Base-by-base conservation (phyloP, 257 asterid genomes). In the Paraleonurus japonicus region DNA sequence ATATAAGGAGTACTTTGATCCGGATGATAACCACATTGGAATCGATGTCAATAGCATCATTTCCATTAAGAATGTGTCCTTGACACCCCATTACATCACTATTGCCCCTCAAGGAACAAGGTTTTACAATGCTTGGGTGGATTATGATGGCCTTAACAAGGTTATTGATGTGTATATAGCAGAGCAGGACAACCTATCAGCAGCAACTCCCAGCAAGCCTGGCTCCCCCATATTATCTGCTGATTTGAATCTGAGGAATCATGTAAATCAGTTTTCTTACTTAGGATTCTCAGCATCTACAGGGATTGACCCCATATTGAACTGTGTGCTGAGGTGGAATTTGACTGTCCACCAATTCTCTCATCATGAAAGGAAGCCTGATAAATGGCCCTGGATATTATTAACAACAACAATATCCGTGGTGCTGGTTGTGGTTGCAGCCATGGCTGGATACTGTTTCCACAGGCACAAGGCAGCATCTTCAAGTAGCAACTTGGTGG, bases 291-390 rank as follows among this genome's bases (percentile, higher is more conserved):
- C 67, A 12, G 73, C 74, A 4, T 67, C 78, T n/a, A 17, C 72
- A 0, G 71, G 78, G 32, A 17, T 13, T 7, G 50, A 30, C 2
- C 3, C 4, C 0, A 23, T 24, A 9, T 15, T 48, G n/a, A 75
- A 70, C 19, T 0, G 30, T n/a, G 82, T 86, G 6, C 9, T 76
- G 66, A 78, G 86, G n/a, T 86, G 92, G 92, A 82, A 78, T 41
- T 67, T 86, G 16, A 86, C 89, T 9, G 81, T 86, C 1, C 73
- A 80, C 13, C 61, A 80, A 8, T 81, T 61, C 30, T 72, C 81
- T 1, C 77, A 75, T 61, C 67, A 77, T 11, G 74, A 70, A 0
- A 70, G 55, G 4, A 55, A 55, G 8, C 11, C 54, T 3, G 37
- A 33, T 12, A 65, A 12, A 65, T 81, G 24, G 76, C 9, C 26